A percentile compares a stretch with the other conserved stretches of the same genome.
Conservation (phyloP, 257 asterid species). For the Nicotiana otophora region DNA sequence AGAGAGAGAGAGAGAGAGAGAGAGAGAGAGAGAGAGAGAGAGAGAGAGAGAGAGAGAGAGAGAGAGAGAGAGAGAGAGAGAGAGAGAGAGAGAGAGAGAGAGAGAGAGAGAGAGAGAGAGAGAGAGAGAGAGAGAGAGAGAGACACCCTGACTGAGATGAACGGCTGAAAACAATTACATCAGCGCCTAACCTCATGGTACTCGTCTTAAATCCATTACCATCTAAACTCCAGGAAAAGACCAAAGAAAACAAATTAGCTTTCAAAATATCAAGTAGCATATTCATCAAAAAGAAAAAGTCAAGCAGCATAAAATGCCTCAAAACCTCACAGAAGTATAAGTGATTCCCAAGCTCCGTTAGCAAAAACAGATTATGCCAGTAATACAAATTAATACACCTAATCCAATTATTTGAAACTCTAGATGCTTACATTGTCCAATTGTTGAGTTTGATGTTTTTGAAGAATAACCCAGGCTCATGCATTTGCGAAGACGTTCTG, state of each 20-base stretch:
- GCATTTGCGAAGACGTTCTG: conserved; percentile 76
- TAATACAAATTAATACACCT: not conserved
- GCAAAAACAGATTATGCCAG: not conserved
- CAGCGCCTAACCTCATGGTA: conserved; percentile 95
- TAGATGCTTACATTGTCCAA: conserved; percentile 68
- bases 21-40: conserved; percentile 20
- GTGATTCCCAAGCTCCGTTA: not conserved
- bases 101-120: not conserved
- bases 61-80: not conserved
- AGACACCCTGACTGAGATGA: conserved; percentile 61
- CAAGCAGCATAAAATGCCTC: not conserved
- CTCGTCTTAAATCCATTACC: conserved; percentile 98
- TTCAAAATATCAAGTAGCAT: conserved; percentile 4
- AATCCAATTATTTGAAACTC: conserved; percentile 14
- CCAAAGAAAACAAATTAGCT: not conserved
- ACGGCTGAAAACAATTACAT: conserved; percentile 80
- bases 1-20: not conserved
- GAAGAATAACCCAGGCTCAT: conserved; percentile 96
- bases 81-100: not conserved
- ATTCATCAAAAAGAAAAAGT: not conserved
- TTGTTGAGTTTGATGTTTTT: conserved; percentile 67
- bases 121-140: conserved; percentile 20
- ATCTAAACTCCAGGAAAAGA: conserved; percentile 34
- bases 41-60: not conserved
- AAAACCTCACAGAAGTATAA: not conserved